Evolutionary conservation across 1,284 basidiomycete genomes (phyloP).

Genomic region (Fomitopsis betulina): DNA sequence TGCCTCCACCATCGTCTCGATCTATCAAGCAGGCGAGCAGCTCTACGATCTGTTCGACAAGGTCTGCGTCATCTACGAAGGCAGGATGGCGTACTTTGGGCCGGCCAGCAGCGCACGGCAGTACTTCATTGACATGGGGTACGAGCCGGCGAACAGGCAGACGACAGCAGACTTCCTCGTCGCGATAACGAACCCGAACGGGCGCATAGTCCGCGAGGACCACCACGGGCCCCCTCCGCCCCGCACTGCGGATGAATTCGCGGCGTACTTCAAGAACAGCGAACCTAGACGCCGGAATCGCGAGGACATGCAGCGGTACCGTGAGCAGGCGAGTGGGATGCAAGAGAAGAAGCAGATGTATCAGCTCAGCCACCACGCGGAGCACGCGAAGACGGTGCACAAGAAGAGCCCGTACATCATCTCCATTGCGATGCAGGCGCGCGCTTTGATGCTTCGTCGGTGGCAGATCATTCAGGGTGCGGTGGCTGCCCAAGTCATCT

Average conservation of each 20-base stretch:
- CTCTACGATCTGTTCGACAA: constrained; percentile 54
- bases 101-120: constrained; percentile 44
- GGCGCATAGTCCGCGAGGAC: constrained; percentile 38
- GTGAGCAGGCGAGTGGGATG: constrained; percentile 30
- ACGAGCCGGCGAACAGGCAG: constrained; percentile 47
- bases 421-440: constrained; percentile 48
- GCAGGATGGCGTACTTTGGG: constrained; percentile 62
- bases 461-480: constrained; percentile 67
- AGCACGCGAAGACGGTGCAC: constrained; percentile 37
- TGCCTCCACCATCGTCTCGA: constrained; percentile 49
- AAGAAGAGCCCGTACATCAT: constrained; percentile 28
- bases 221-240: constrained; percentile 39
- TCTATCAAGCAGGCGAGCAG: constrained; percentile 58
- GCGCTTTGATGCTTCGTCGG: constrained; percentile 61
- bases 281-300: constrained; percentile 34
- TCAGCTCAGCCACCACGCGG: constrained; percentile 43
- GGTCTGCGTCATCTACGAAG: constrained; percentile 59
- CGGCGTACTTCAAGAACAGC: constrained; percentile 41
- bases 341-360: constrained; percentile 30
- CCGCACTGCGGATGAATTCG: constrained; percentile 46
- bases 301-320: constrained; percentile 42
- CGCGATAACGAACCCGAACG: constrained; percentile 44
- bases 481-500: constrained; percentile 35
- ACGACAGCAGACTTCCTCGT: constrained; percentile 61
- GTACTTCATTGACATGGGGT: constrained; percentile 64